These are phyloP conservation scores for Trichoderma breve DNA, from an alignment of 2,329 filamentous ascomycete species.

Conservation along the genomic window DNA sequence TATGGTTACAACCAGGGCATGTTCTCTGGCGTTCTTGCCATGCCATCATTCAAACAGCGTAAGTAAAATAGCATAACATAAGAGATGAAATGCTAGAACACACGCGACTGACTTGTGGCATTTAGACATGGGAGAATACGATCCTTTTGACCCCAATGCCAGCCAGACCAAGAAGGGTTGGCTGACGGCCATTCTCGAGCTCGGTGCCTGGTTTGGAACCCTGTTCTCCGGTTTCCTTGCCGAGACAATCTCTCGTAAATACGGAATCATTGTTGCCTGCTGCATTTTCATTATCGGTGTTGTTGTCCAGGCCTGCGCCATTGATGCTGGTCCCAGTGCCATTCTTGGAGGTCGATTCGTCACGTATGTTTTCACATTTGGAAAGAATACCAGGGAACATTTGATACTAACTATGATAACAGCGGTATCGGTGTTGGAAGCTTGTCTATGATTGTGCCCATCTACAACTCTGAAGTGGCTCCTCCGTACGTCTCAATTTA, in stretches of 20 bases:
- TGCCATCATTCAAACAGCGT: conserved; percentile 54
- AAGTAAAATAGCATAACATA: conserved; percentile 27
- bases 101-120: conserved; percentile 37
- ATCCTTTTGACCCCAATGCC: conserved; percentile 42
- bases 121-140: conserved; percentile 56
- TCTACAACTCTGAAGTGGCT: conserved; percentile 49
- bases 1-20: conserved; percentile 73
- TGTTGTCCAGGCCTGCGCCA: conserved; percentile 63
- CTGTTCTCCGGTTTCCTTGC: conserved; percentile 70
- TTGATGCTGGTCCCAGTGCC: conserved; percentile 48
- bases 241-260: conserved; percentile 66
- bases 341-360: conserved; percentile 72
- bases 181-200: conserved; percentile 67
- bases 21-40: conserved; percentile 59
- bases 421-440: conserved; percentile 66
- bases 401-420: neutral
- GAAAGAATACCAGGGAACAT: too few species aligned
- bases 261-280: conserved; percentile 64
- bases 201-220: conserved; percentile 75
- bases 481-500: conserved; percentile 33
- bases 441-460: conserved; percentile 64
- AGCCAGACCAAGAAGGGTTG: conserved; percentile 56
- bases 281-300: conserved; percentile 69
- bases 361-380: conserved; percentile 42
- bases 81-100: conserved; percentile 34